Base-by-base conservation (phyloP, 805 yeast genomes). In the Ogataea neopini region DNA sequence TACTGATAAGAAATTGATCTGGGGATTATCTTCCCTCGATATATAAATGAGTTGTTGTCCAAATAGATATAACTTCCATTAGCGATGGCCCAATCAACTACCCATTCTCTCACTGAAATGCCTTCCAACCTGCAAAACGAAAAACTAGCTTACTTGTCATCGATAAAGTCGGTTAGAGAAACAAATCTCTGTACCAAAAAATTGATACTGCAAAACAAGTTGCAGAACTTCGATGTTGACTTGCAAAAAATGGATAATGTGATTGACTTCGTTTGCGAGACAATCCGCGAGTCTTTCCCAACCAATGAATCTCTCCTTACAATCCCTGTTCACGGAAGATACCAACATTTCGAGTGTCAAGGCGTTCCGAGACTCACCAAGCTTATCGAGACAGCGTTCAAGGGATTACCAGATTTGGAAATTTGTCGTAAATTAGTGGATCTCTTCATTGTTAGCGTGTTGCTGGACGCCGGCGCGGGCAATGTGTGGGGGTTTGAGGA, bases 401-500 rank as follows among this genome's bases (percentile, higher is more conserved):
- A 63, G 29, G 45, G 36, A 1, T 35, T 55, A 7, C 18, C 55
- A 2, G 63, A 66, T 11, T 51, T 67, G 11, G 85, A 80, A 47
- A 72, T 76, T 22, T 77, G 83, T 29, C 75, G 72, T 54, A 74
- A 78, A 37, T 63, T 82, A 33, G 69, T 82, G 45, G 87, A 82
- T 61, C 64, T 82, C 46, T 77, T 81, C 53, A 73, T 81, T 3
- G 75, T 82, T 28, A 78, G 84, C 48, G 88, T 82, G 3, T 62
- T 82, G 39, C 67, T 82, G 20, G 88, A 82, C 61, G 87, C 87
- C 4, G 88, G 88, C 18, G 86, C 87, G 0, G 88, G 87, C 15
- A 76, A 78, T 45, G 56, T 54, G 8, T 82, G 88, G 88, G 61
- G 57, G 35, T 82, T 69, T 55, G 56, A 50, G 2, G 84, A 80